Evolutionary conservation across 2,329 filamentous ascomycete species (phyloP), one percentile per base, ranked within the genome.

Genomic region (Paraphaeosphaeria sporulosa): DNA sequence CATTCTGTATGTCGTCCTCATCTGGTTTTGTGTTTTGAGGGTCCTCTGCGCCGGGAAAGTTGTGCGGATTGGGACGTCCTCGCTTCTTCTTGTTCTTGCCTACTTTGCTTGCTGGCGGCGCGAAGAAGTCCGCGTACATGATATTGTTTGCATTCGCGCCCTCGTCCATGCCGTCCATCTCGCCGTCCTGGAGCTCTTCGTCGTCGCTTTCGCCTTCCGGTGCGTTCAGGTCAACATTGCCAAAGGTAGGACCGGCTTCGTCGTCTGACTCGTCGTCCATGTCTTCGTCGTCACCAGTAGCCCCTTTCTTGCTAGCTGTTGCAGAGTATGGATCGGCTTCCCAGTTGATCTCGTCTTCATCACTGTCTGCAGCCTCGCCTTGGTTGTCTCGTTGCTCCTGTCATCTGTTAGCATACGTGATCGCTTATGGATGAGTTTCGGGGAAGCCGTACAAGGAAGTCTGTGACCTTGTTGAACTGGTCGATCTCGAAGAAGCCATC

Each of bases 401-500:
- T 32, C 10, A 32, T 32, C 10, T 9, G 30, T 32, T 32, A 32
- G 30, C 4, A 32, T 32, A 4, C 4, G 4, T 32, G 30, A 9
- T 32, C 8, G 8, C 8, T 32, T 32, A 4, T 12, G 8, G 4
- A 32, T 32, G 30, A 8, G 30, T 9, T 32, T 5, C 30, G 30
- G 30, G 6, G 30, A 12, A 5, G 30, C 10, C 30, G 5, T 9
- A 32, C 30, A 51, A 97, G 88, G 74, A 90, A 90, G 71, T 96
- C 92, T 1, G 93, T 92, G 74, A 96, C 92, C 75, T 90, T 92
- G 83, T 99, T 99, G 85, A 99, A 99, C 61, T 96, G 89, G 71
- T 98, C 94, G 70, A 99, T 94, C 17, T 93, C 96, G 81, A 99
- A 99, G 81, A 99, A 99, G 5, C 93, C 94, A 73, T 99, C 95